These are phyloP conservation scores for Fusarium mexicanum DNA, from an alignment of 2,329 filamentous ascomycete species.

Conservation along the genomic window DNA sequence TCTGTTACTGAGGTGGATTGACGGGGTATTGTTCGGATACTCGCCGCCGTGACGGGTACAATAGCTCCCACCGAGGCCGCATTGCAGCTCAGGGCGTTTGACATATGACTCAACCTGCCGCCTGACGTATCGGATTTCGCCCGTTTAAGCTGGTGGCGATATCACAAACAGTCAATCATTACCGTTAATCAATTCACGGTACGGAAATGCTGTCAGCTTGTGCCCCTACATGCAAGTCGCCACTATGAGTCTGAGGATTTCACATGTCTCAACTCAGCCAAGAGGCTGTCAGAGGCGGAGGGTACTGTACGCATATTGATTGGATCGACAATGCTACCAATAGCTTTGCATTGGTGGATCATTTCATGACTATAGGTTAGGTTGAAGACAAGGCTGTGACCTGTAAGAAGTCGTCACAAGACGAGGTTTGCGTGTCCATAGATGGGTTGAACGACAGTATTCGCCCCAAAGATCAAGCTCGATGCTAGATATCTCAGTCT, in stretches of 20 bases:
- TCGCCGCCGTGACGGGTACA: neutral
- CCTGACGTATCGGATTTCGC: neutral
- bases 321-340: neutral
- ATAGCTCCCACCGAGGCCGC: neutral
- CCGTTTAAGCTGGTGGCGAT: neutral
- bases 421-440: neutral
- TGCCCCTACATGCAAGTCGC: constrained; percentile 1
- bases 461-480: neutral
- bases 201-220: neutral
- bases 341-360: neutral
- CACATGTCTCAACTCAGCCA: neutral
- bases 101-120: neutral
- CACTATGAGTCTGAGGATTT: constrained; percentile 1
- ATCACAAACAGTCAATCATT: neutral
- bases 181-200: constrained; percentile 1
- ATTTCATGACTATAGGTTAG: neutral
- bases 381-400: neutral
- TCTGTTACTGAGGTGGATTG: neutral
- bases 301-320: neutral
- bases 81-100: neutral
- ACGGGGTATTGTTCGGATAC: neutral
- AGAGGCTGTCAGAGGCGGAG: neutral
- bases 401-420: neutral
- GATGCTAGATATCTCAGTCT: neutral
- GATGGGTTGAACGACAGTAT: neutral